A percentile compares a stretch with the other conserved stretches of the same genome.
Evolutionary conservation across 805 yeast species (phyloP).

Genomic region (Wickerhamomyces ciferrii): DNA sequence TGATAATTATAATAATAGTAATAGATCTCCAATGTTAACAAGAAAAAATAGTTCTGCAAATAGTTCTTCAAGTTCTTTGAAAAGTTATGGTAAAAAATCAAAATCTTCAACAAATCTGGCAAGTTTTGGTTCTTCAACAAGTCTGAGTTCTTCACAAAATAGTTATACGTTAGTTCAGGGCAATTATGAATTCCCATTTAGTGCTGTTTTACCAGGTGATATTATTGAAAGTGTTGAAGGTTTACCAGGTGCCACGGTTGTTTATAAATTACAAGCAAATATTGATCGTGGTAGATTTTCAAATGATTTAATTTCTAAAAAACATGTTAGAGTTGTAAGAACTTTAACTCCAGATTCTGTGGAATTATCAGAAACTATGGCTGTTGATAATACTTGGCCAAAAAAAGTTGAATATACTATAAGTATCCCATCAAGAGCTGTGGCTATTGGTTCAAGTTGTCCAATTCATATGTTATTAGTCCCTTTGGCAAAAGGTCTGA

Average conservation of each 20-base stretch:
- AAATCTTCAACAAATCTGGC: slow-evolving; percentile 28
- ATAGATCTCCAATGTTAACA: slow-evolving; percentile 6
- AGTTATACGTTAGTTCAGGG: slow-evolving; percentile 56
- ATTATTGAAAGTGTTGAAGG: slow-evolving; percentile 89
- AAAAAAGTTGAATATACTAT: slow-evolving; percentile 85
- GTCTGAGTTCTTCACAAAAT: slow-evolving; percentile 13
- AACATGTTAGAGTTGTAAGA: slow-evolving; percentile 75
- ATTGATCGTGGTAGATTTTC: slow-evolving; percentile 81
- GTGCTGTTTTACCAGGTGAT: slow-evolving; percentile 77
- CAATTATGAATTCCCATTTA: slow-evolving; percentile 87
- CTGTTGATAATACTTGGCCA: slow-evolving; percentile 96
- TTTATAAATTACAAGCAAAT: slow-evolving; percentile 70
- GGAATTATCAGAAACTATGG: slow-evolving; percentile 85
- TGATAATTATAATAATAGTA: slow-evolving; percentile 12
- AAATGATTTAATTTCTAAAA: slow-evolving; percentile 56
- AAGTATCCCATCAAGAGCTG: slow-evolving; percentile 80
- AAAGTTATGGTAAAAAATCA: slow-evolving; percentile 21
- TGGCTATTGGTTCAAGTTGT: slow-evolving; percentile 80
- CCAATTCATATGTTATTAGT: slow-evolving; percentile 67
- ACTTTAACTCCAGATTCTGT: slow-evolving; percentile 84
- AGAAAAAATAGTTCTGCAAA: slow-evolving; percentile 11
- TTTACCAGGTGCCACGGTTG: slow-evolving; percentile 68
- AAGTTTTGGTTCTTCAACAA: slow-evolving; percentile 24
- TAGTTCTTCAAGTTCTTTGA: slow-evolving; percentile 19
- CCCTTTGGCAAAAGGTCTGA: slow-evolving; percentile 78